Base-by-base conservation (phyloP, 1,284 basidiomycete species). In the Moesziomyces sp. region DNA sequence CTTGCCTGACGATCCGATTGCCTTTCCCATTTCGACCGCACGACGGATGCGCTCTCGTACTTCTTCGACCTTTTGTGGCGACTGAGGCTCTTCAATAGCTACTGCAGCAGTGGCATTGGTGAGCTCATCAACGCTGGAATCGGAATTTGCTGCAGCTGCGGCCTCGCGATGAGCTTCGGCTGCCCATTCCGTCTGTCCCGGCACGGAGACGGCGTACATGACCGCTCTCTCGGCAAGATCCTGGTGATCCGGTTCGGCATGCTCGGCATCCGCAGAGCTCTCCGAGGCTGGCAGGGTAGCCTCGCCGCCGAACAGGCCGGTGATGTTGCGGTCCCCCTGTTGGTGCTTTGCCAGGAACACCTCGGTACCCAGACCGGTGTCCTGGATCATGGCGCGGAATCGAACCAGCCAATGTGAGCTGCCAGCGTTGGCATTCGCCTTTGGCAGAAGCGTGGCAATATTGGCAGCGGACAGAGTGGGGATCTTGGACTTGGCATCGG, bases 371-470 rank as follows among this genome's bases (percentile, higher is more conserved):
- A 82, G 69, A 5, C 82, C 83, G 0, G 84, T 84, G 65, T 85
- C 84, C 58, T 85, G 84, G 8, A 85, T 76, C 84, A 85, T 85
- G 38, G 79, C 80, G 5, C 84, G 72, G 64, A 83, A 84, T 18
- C 78, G 63, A 6, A 84, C 84, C 24, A 85, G 64, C 6, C 58
- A 64, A 18, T 65, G 66, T 1, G 63, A 24, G 19, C 84, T 85
- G 10, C 57, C 18, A 1, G 52, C 43, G 35, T 35, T n/a, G 6
- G 16, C 18, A 47, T 52, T 47, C 1, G 49, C 28, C 3, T 34
- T 24, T 3, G 69, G 58, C 4, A 65, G 55, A 3, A 73, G 53
- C 19, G 63, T 43, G 23, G 34, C 34, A 18, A 73, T 47, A 38
- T 58, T 66, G 23, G 51, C 52, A 0, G 63, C 46, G 1, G 74